phyloP scores from a whole-genome alignment of 2,329 filamentous ascomycete species.

The Lachnellula arida region DNA sequence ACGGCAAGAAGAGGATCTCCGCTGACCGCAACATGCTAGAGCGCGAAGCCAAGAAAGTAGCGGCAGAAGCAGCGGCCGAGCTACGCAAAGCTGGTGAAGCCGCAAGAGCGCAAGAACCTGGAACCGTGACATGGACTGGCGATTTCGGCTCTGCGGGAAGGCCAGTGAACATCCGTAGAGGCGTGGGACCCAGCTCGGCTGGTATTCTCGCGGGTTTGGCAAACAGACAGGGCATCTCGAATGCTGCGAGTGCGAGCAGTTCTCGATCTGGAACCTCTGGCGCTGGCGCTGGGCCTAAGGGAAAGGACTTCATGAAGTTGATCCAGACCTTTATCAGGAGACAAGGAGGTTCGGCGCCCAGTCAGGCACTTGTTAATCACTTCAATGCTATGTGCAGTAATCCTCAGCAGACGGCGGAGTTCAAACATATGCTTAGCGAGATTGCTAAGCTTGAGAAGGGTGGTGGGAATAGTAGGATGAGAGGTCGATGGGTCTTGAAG shows the following conservation, averaged over 20 bases:
- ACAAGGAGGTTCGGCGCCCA: constrained; percentile 74
- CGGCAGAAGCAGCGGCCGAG: constrained; percentile 70
- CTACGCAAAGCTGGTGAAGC: constrained; percentile 69
- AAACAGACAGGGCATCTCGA: constrained; percentile 43
- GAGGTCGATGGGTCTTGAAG: constrained; percentile 31
- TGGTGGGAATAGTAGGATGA: constrained; percentile 23
- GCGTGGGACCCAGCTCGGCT: constrained; percentile 48
- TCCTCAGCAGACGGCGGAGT: constrained; percentile 65
- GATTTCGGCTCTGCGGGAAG: constrained; percentile 73
- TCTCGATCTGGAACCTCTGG: constrained; percentile 45
- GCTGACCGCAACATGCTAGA: constrained; percentile 76
- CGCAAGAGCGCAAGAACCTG: constrained; percentile 68
- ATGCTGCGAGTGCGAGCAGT: constrained; percentile 37
- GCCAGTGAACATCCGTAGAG: constrained; percentile 46
- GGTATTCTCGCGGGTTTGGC: constrained; percentile 54
- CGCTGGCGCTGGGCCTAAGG: constrained; percentile 36
- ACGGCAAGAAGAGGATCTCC: constrained; percentile 63
- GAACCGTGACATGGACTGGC: constrained; percentile 92
- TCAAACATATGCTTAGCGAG: constrained; percentile 72
- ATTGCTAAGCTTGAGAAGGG: constrained; percentile 64
- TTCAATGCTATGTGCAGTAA: constrained; percentile 78
- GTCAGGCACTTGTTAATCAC: constrained; percentile 83
- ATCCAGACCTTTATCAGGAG: constrained; percentile 75
- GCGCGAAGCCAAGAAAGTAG: constrained; percentile 74
- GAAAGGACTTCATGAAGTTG: constrained; percentile 62